phyloP scores from a whole-genome alignment of 2,329 filamentous ascomycete genomes.

The Apiospora koreana region DNA sequence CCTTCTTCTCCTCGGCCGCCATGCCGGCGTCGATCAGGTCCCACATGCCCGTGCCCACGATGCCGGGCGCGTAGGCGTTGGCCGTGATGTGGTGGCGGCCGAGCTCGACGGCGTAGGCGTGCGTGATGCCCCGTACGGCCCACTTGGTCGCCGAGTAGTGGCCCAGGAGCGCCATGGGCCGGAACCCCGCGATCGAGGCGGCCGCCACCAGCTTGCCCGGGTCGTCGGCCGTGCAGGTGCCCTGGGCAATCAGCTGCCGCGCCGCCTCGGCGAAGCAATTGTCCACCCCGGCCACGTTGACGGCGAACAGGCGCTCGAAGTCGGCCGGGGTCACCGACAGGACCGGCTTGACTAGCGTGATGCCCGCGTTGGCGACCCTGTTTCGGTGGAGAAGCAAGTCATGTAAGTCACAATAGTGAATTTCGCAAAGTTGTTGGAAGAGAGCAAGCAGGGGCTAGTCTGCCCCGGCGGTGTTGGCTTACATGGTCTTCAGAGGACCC shows the following conservation, averaged over 20 bases:
- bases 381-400: conserved; percentile 17
- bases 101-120: conserved; percentile 67
- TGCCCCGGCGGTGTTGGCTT: conserved; percentile 10
- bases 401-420: not conserved
- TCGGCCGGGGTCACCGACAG: conserved; percentile 60
- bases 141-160: conserved; percentile 68
- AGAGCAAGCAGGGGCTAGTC: no score
- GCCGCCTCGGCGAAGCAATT: conserved; percentile 66
- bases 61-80: conserved; percentile 68
- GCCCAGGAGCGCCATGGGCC: conserved; percentile 57
- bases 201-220: conserved; percentile 53
- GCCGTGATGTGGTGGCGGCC: conserved; percentile 65
- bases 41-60: conserved; percentile 70
- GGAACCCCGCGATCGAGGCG: conserved; percentile 59
- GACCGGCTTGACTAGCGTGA: conserved; percentile 56
- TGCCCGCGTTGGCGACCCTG: conserved; percentile 63
- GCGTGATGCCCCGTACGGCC: conserved; percentile 66
- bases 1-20: conserved; percentile 45
- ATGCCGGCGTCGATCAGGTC: conserved; percentile 65
- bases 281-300: conserved; percentile 67
- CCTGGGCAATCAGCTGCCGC: conserved; percentile 65
- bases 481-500: conserved; percentile 48
- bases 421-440: no score
- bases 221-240: conserved; percentile 37
- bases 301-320: conserved; percentile 58